These are phyloP conservation scores for Ustilago bromivora DNA, from an alignment of 1,284 basidiomycete genomes.

Conservation along the genomic window DNA sequence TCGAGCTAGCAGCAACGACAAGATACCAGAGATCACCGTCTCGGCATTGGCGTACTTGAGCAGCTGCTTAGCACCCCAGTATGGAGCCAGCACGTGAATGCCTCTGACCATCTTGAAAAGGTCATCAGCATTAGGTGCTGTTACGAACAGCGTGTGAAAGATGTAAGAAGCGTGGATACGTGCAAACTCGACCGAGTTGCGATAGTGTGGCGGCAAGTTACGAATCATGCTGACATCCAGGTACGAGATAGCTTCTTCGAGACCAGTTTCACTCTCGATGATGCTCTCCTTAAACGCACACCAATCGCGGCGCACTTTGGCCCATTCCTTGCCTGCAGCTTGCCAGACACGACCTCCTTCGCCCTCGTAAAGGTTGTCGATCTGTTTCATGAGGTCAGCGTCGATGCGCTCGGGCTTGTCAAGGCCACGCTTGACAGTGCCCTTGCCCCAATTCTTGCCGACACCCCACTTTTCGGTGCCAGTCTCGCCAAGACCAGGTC, in stretches of 20 bases:
- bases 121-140: slow-evolving; percentile 60
- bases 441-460: slow-evolving; percentile 69
- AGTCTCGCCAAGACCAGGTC: slow-evolving; percentile 63
- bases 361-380: slow-evolving; percentile 61
- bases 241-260: slow-evolving; percentile 61
- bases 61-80: slow-evolving; percentile 68
- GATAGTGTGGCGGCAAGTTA: slow-evolving; percentile 63
- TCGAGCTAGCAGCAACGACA: slow-evolving; percentile 64
- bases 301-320: slow-evolving; percentile 55
- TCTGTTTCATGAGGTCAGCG: slow-evolving; percentile 41
- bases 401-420: slow-evolving; percentile 61
- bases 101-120: slow-evolving; percentile 64
- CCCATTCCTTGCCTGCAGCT: slow-evolving; percentile 60
- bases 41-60: slow-evolving; percentile 66
- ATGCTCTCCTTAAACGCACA: slow-evolving; percentile 64
- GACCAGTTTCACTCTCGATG: slow-evolving; percentile 66
- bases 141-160: slow-evolving; percentile 64
- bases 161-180: slow-evolving; percentile 64
- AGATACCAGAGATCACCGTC: slow-evolving; percentile 64
- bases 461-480: slow-evolving; percentile 66
- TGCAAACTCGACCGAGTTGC: slow-evolving; percentile 65
- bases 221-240: slow-evolving; percentile 61
- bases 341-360: slow-evolving; percentile 55
- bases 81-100: slow-evolving; percentile 66
- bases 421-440: slow-evolving; percentile 69